phyloP scores from a whole-genome alignment of 1,284 basidiomycete species.

The Microbotryum lychnidis-dioicae region DNA sequence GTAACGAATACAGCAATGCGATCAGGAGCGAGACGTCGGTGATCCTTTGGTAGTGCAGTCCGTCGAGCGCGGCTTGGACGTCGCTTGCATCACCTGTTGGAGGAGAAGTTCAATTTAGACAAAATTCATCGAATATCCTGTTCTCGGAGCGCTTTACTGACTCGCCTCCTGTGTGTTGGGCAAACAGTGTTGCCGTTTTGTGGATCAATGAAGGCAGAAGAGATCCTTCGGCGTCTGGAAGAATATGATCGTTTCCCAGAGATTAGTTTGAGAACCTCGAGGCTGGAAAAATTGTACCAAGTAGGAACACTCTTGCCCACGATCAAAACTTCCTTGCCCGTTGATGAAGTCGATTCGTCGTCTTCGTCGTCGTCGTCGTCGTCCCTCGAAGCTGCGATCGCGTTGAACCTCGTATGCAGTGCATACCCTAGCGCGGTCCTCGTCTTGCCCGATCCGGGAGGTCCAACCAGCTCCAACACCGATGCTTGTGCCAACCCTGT shows the following conservation, averaged over 20 bases:
- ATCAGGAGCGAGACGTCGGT: constrained; percentile 20
- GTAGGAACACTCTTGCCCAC: constrained; percentile 9
- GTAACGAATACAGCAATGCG: constrained; percentile 15
- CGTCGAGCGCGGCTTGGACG: neutral
- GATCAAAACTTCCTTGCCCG: constrained; percentile 11
- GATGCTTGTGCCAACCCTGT: constrained; percentile 6
- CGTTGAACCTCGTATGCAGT: constrained; percentile 7
- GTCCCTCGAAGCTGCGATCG: neutral
- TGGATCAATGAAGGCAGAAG: constrained; percentile 14
- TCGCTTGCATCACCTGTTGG: no score
- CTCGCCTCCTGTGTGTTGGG: constrained; percentile 4
- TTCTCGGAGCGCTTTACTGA: no score
- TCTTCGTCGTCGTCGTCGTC: neutral
- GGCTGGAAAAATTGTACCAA: no score
- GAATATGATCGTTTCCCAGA: neutral
- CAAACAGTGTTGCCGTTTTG: constrained; percentile 7
- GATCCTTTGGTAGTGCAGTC: constrained; percentile 20
- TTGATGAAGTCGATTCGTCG: no score
- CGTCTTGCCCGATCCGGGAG: constrained; percentile 26
- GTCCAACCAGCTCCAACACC: constrained; percentile 21
- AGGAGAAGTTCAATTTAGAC: no score
- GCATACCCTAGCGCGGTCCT: constrained; percentile 13
- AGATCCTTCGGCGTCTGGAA: constrained; percentile 23
- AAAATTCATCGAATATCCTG: no score
- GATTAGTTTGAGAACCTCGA: no score